phyloP scores from a whole-genome alignment of 2,329 filamentous ascomycete genomes.

The Dactylellina haptotyla region DNA sequence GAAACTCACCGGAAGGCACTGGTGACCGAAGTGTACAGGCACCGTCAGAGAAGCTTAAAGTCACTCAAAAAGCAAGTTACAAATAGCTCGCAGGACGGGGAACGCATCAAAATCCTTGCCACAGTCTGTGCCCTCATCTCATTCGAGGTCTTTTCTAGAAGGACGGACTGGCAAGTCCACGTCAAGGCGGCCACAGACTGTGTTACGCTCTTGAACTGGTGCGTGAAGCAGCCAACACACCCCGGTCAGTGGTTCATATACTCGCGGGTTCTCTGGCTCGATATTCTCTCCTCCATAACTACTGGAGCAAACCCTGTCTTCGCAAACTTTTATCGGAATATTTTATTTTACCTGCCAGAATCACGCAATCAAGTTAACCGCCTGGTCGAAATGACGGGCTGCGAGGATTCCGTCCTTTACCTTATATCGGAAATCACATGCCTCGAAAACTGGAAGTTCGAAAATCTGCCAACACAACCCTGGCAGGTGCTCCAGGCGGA shows the following conservation, averaged over 20 bases:
- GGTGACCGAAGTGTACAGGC: constrained; percentile 48
- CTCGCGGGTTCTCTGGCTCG: constrained; percentile 48
- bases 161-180: constrained; percentile 49
- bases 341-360: constrained; percentile 35
- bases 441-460: constrained; percentile 49
- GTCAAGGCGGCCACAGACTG: constrained; percentile 54
- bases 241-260: constrained; percentile 53
- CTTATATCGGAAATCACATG: constrained; percentile 53
- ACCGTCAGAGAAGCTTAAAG: constrained; percentile 48
- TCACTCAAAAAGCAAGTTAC: constrained; percentile 47
- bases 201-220: constrained; percentile 42
- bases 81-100: constrained; percentile 1
- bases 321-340: constrained; percentile 21
- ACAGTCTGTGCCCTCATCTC: constrained; percentile 53
- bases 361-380: constrained; percentile 27
- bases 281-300: constrained; percentile 47
- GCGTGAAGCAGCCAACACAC: constrained; percentile 30
- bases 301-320: constrained; percentile 31
- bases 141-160: constrained; percentile 48
- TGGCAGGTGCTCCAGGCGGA: constrained; percentile 2
- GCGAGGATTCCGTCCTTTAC: constrained; percentile 49
- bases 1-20: constrained; percentile 36
- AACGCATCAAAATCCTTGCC: constrained; percentile 51
- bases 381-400: constrained; percentile 45
- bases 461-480: constrained; percentile 6